Evolutionary conservation across 176 grass and related monocot genomes (phyloP).

Genomic region (barley (Hordeum vulgare)): DNA sequence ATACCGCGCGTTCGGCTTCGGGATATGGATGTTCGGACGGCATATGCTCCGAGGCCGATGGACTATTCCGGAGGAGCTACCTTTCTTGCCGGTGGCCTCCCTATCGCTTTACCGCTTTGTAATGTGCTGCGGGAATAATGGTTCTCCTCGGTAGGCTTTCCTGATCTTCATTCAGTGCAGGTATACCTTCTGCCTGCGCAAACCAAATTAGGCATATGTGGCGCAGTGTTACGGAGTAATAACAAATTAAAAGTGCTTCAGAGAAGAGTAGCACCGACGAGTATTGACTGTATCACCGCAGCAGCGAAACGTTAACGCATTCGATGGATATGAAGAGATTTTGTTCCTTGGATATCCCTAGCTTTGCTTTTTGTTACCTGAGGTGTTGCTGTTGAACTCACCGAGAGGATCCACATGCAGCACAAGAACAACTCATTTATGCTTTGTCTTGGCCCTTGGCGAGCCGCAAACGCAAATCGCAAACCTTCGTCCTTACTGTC

Average conservation of each 20-base stretch:
- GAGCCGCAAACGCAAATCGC: background rate
- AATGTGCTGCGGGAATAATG: slow-evolving; percentile 23
- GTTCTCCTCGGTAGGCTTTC: background rate
- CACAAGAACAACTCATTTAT: background rate
- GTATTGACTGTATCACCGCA: too few species aligned
- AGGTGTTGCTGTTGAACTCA: background rate
- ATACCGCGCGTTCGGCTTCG: background rate
- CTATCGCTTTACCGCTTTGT: background rate
- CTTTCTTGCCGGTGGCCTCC: background rate
- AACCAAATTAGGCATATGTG: background rate
- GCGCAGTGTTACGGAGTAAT: background rate
- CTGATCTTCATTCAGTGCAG: background rate
- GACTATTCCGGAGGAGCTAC: background rate
- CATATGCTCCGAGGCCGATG: slow-evolving; percentile 34
- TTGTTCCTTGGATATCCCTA: slow-evolving; percentile 2
- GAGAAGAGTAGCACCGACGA: background rate
- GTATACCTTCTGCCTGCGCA: background rate
- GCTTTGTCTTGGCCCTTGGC: background rate
- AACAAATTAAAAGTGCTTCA: background rate
- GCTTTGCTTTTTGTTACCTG: background rate
- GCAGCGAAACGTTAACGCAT: background rate
- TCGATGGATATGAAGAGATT: slow-evolving; percentile 25
- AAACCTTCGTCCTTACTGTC: background rate
- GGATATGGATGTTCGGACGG: slow-evolving; percentile 11
- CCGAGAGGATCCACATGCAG: background rate